phyloP scores from a whole-genome alignment of 352 stramenopile genomes.

The Pythium insidiosum region DNA sequence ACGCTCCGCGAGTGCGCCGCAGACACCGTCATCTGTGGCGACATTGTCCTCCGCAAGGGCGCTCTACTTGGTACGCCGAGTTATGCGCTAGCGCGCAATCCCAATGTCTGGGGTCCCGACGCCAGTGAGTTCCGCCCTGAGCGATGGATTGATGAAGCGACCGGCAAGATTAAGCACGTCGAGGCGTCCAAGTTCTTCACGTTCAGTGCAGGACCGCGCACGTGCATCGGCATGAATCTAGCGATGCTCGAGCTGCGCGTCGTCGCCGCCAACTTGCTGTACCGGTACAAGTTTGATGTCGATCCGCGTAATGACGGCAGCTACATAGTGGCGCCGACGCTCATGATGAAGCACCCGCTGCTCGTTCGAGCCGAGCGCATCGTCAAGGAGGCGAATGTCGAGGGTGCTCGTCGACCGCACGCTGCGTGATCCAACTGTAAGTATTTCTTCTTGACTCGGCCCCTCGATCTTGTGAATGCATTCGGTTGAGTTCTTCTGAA shows the following conservation, averaged over 20 bases:
- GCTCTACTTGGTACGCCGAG: constrained; percentile 11
- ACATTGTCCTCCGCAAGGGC: constrained; percentile 17
- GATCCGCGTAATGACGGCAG: constrained; percentile 12
- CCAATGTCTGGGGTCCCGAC: constrained; percentile 35
- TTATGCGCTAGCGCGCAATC: constrained; percentile 25
- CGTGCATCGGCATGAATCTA: constrained; percentile 34
- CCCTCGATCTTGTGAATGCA: no score
- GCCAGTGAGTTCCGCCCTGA: constrained; percentile 54
- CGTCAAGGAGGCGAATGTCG: no score
- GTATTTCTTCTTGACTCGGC: no score
- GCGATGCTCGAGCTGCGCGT: constrained; percentile 34
- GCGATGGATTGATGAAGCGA: constrained; percentile 31
- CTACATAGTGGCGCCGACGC: constrained; percentile 5
- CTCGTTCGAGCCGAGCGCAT: background rate
- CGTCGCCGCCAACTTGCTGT: constrained; percentile 5
- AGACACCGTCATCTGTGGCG: constrained; percentile 37
- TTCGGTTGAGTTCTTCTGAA: no score
- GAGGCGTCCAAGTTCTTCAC: constrained; percentile 20
- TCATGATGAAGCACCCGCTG: constrained; percentile 13
- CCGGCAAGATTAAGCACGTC: constrained; percentile 8
- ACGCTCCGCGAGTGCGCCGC: constrained; percentile 42
- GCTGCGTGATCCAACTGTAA: no score
- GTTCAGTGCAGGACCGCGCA: constrained; percentile 35
- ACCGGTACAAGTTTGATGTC: constrained; percentile 7
- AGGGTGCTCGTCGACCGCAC: no score